phyloP scores from a whole-genome alignment of 371 early-diverging fungal genomes.

The Apophysomyces elegans region DNA sequence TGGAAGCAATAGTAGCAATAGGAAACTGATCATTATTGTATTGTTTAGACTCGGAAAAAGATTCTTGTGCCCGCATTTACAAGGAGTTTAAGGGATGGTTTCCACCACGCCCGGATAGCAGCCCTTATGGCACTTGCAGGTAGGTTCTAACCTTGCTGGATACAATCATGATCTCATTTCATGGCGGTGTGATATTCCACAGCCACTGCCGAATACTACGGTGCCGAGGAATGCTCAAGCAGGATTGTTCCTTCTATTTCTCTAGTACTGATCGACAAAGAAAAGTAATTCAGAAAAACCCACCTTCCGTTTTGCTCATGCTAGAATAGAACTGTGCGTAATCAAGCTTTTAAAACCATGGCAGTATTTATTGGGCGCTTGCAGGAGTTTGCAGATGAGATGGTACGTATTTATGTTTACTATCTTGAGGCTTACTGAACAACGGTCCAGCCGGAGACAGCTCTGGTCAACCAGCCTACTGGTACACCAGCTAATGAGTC shows the following conservation, averaged over 20 bases:
- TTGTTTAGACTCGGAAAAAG: constrained; percentile 66
- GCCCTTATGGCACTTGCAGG: constrained; percentile 86
- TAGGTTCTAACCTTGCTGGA: constrained; percentile 17
- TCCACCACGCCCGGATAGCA: constrained; percentile 89
- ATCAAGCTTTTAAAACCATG: constrained; percentile 79
- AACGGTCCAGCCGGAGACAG: constrained; percentile 59
- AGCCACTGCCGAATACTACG: constrained; percentile 78
- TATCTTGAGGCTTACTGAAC: not conserved
- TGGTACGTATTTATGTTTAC: constrained; percentile 50
- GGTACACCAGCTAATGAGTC: constrained; percentile 13
- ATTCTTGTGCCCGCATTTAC: constrained; percentile 84
- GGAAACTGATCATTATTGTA: constrained; percentile 10
- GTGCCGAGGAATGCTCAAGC: constrained; percentile 72
- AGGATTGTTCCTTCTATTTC: constrained; percentile 79
- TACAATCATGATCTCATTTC: not conserved
- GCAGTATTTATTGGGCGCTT: constrained; percentile 65
- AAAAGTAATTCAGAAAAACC: constrained; percentile 60
- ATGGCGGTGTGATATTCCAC: not conserved
- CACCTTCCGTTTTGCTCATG: not conserved
- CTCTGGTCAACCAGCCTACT: constrained; percentile 31
- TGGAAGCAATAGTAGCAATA: not conserved
- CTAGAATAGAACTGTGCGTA: constrained; percentile 67
- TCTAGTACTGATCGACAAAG: constrained; percentile 81
- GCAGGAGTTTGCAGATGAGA: constrained; percentile 69
- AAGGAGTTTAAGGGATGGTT: constrained; percentile 87